Evolutionary conservation across 805 yeast genomes (phyloP).

Genomic region (Phaffomyces opuntiae): DNA sequence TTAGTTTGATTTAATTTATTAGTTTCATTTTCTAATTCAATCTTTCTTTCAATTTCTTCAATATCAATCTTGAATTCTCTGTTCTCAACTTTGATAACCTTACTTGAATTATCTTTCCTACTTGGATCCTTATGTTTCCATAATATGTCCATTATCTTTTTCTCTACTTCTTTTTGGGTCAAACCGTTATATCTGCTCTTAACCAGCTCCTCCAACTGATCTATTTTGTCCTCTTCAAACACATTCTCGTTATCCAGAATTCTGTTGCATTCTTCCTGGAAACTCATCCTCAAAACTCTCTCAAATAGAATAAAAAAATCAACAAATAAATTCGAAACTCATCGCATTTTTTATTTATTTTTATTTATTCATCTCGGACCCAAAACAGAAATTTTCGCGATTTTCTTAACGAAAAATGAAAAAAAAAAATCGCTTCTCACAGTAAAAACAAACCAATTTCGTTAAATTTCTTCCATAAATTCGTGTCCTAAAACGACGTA

Average conservation of each 20-base stretch:
- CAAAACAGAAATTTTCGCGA: not conserved
- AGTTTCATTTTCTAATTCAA: conserved; percentile 20
- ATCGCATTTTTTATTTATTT: too few relatives aligned
- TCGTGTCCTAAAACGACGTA: too few relatives aligned
- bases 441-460: not conserved
- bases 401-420: not conserved
- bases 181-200: conserved; percentile 11
- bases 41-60: conserved; percentile 21
- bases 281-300: conserved; percentile 1
- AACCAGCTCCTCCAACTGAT: conserved; percentile 30
- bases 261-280: conserved; percentile 24
- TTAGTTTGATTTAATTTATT: conserved; percentile 13
- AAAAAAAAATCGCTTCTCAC: not conserved
- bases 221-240: conserved; percentile 34
- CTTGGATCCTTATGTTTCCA: conserved; percentile 34
- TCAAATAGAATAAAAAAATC: not conserved
- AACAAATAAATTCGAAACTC: too few relatives aligned
- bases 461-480: too few relatives aligned
- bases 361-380: not conserved
- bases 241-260: conserved; percentile 25
- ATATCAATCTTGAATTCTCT: conserved; percentile 15
- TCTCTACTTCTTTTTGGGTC: conserved; percentile 24
- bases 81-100: conserved; percentile 18
- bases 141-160: conserved; percentile 32
- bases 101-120: conserved; percentile 9